phyloP scores from a whole-genome alignment of 306 rosid genomes.

The Quillaja saponaria region DNA sequence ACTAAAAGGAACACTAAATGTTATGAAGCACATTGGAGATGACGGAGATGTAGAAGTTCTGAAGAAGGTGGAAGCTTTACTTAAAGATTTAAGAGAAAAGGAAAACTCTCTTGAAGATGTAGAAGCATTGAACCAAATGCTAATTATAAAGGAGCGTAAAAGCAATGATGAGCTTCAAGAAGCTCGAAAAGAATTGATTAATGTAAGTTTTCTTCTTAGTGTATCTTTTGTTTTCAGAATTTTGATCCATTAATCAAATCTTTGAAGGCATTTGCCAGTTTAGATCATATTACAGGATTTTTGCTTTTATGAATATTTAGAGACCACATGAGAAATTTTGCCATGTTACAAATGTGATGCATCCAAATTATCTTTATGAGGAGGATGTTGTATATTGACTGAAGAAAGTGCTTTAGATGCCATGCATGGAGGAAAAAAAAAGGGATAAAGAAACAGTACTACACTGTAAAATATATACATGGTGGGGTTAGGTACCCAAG shows the following conservation, averaged over 20 bases:
- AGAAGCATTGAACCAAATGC: constrained; percentile 70
- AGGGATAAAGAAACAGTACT: background rate
- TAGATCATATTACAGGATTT: constrained; percentile 16
- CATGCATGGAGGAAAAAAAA: constrained; percentile 12
- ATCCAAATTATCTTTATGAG: constrained; percentile 5
- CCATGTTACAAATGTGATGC: constrained; percentile 8
- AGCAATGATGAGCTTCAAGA: constrained; percentile 95
- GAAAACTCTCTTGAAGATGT: constrained; percentile 66
- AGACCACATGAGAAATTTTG: constrained; percentile 8
- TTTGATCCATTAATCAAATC: constrained; percentile 23
- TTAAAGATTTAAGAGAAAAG: constrained; percentile 72
- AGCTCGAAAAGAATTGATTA: constrained; percentile 80
- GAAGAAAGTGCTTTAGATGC: constrained; percentile 18
- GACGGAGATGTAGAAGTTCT: constrained; percentile 82
- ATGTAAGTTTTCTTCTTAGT: constrained; percentile 49
- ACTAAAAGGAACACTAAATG: constrained; percentile 73
- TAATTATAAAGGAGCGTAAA: constrained; percentile 77
- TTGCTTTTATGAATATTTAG: background rate
- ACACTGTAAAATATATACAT: background rate
- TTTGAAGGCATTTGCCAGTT: constrained; percentile 24
- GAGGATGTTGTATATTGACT: background rate
- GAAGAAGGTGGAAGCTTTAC: constrained; percentile 61
- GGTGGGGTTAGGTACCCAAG: constrained; percentile 2
- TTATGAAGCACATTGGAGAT: constrained; percentile 75
- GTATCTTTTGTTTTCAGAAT: constrained; percentile 16